Conservation (phyloP, 2,329 filamentous ascomycete species). For the Fusarium tuaranense region DNA sequence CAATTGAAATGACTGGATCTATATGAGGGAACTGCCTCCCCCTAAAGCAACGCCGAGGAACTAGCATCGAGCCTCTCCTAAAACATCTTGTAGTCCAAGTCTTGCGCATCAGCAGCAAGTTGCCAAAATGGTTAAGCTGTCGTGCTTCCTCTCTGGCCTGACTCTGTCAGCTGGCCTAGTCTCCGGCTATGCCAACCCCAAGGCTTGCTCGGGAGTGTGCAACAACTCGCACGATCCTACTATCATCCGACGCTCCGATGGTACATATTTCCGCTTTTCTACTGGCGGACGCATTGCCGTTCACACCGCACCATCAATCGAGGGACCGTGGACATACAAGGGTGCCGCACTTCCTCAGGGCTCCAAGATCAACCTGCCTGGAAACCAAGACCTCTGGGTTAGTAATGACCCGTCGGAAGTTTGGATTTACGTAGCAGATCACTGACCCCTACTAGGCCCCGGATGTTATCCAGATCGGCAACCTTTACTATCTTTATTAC, state of each 20-base stretch:
- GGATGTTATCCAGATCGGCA: slow-evolving; percentile 57
- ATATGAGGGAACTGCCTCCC: neutral
- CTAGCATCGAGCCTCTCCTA: no score
- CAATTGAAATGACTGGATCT: neutral
- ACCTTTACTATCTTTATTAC: slow-evolving; percentile 76
- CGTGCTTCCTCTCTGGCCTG: slow-evolving; percentile 11
- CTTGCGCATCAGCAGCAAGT: neutral
- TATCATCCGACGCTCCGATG: slow-evolving; percentile 53
- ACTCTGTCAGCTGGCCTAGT: slow-evolving; percentile 4
- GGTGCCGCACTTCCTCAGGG: slow-evolving; percentile 53
- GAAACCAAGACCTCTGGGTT: slow-evolving; percentile 60
- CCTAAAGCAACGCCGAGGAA: neutral
- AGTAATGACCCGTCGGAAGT: neutral
- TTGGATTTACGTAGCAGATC: neutral
- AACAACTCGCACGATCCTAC: slow-evolving; percentile 53
- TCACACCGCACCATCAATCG: slow-evolving; percentile 50
- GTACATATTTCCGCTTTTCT: slow-evolving; percentile 57
- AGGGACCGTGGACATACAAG: slow-evolving; percentile 56
- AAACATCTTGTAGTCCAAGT: neutral
- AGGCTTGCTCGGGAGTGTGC: slow-evolving; percentile 53
- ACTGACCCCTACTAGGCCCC: slow-evolving; percentile 13
- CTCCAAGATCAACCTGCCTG: slow-evolving; percentile 53
- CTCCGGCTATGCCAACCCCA: slow-evolving; percentile 44
- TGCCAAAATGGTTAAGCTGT: slow-evolving; percentile 17
- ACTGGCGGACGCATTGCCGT: slow-evolving; percentile 56